Percentiles rank a stretch among this genome's conserved stretches.
Evolutionary conservation across 2,329 filamentous ascomycete species (phyloP).

Genomic region (Akanthomyces uredinophilus): DNA sequence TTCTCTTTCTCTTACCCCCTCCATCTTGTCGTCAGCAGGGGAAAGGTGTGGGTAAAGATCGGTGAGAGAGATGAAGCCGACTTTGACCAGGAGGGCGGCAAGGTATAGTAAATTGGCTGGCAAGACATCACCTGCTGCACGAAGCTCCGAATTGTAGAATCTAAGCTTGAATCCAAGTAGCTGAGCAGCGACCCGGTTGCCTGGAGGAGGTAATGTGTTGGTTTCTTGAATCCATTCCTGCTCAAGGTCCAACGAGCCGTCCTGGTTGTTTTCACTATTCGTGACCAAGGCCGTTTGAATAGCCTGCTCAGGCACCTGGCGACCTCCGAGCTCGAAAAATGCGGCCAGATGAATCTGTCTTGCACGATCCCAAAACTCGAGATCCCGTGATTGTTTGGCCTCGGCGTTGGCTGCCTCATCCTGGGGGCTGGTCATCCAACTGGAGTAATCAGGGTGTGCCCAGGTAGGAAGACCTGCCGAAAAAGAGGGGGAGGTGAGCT

Average conservation of each 20-base stretch:
- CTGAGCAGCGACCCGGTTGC: constrained; percentile 89
- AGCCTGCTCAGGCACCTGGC: constrained; percentile 58
- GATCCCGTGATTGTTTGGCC: constrained; percentile 61
- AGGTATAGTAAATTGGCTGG: constrained; percentile 92
- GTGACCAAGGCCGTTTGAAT: constrained; percentile 39
- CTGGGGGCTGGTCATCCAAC: constrained; percentile 61
- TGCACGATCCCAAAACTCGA: constrained; percentile 76
- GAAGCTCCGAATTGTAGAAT: constrained; percentile 80
- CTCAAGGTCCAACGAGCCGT: constrained; percentile 49
- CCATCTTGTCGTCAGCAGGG: constrained; percentile 80
- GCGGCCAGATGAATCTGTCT: constrained; percentile 70
- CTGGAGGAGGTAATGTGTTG: constrained; percentile 73
- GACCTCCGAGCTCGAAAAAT: constrained; percentile 82
- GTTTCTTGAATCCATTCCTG: constrained; percentile 75
- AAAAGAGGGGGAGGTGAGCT: constrained; percentile 40
- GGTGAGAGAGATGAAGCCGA: constrained; percentile 88
- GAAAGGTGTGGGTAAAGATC: constrained; percentile 92
- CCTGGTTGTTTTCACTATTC: constrained; percentile 32
- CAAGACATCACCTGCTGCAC: constrained; percentile 69
- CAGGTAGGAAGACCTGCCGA: constrained; percentile 72
- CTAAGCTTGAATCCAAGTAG: constrained; percentile 94
- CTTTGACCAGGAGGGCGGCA: constrained; percentile 87
- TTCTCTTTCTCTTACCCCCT: constrained; percentile 62
- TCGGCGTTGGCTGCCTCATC: constrained; percentile 56
- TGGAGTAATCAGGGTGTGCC: constrained; percentile 68